Evolutionary conservation across 805 yeast genomes (phyloP).

Genomic region (Ogataea ganodermae): DNA sequence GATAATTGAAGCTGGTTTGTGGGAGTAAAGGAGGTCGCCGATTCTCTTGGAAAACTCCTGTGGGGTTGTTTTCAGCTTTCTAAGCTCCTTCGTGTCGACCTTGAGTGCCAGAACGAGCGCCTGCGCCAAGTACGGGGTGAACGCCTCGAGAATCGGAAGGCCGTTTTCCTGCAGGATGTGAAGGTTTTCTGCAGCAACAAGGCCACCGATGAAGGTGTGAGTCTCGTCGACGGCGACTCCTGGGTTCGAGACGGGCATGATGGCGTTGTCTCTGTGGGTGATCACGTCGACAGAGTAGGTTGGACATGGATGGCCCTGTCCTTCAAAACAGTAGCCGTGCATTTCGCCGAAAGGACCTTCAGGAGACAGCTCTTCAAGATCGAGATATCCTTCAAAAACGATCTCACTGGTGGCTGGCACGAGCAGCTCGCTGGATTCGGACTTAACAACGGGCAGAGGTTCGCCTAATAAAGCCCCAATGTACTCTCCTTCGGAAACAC

Average conservation of each 20-base stretch:
- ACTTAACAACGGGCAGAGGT: constrained; percentile 28
- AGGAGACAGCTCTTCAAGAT: constrained; percentile 16
- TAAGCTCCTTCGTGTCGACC: constrained; percentile 26
- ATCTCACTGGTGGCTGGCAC: constrained; percentile 32
- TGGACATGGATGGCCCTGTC: constrained; percentile 31
- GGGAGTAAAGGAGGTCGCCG: constrained; percentile 23
- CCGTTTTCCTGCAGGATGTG: constrained; percentile 11
- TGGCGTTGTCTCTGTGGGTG: constrained; percentile 29
- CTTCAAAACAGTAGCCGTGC: constrained; percentile 33
- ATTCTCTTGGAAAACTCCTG: constrained; percentile 23
- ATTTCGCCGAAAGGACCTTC: constrained; percentile 38
- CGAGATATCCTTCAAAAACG: constrained; percentile 30
- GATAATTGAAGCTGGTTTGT: constrained; percentile 22
- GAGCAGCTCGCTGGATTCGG: constrained; percentile 27
- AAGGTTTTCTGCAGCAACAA: constrained; percentile 24
- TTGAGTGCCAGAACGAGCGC: constrained; percentile 29
- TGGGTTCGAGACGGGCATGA: constrained; percentile 32
- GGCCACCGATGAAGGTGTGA: constrained; percentile 32
- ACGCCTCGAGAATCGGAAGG: constrained; percentile 27
- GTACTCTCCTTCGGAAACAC: constrained; percentile 27
- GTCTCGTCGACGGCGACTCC: constrained; percentile 33
- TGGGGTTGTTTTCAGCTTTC: constrained; percentile 22
- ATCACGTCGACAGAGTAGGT: constrained; percentile 27
- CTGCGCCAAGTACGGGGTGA: constrained; percentile 32
- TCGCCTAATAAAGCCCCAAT: constrained; percentile 33